Percentiles rank a stretch among this genome's conserved stretches.
Evolutionary conservation across 805 yeast species (phyloP).

Genomic region (Naumovozyma castellii): DNA sequence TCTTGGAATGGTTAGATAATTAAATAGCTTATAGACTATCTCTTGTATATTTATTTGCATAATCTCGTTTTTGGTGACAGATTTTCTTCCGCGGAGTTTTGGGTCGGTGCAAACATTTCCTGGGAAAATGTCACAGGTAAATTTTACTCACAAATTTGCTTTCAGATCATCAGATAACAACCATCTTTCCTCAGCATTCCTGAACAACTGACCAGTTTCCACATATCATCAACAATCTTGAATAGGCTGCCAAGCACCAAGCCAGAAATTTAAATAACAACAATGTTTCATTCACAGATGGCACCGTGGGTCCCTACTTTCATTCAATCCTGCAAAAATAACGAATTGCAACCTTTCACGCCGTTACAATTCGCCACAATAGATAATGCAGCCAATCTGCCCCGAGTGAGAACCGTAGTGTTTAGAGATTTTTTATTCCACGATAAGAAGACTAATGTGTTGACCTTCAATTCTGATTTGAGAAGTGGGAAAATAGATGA

Average conservation of each 20-base stretch:
- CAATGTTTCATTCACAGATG: slow-evolving; percentile 27
- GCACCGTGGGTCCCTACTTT: slow-evolving; percentile 76
- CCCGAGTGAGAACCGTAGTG: slow-evolving; percentile 62
- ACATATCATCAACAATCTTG: too few relatives aligned
- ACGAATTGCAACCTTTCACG: slow-evolving; percentile 40
- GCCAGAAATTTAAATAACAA: too few relatives aligned
- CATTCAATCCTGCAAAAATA: slow-evolving; percentile 42
- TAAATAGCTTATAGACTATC: too few relatives aligned
- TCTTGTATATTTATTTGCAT: too few relatives aligned
- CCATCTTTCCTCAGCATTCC: too few relatives aligned
- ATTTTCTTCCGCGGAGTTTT: not conserved
- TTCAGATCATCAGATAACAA: too few relatives aligned
- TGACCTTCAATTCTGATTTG: slow-evolving; percentile 63
- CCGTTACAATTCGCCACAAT: slow-evolving; percentile 64
- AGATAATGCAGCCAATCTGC: slow-evolving; percentile 34
- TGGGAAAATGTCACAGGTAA: not conserved
- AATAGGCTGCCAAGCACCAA: too few relatives aligned
- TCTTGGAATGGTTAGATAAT: slow-evolving; percentile 77
- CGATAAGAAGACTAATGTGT: slow-evolving; percentile 55
- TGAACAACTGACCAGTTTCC: too few relatives aligned
- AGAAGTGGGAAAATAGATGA: slow-evolving; percentile 49
- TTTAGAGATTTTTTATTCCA: slow-evolving; percentile 67
- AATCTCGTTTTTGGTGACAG: not conserved
- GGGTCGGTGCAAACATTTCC: not conserved
- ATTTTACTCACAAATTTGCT: too few relatives aligned